Base-by-base conservation (phyloP, 805 yeast species). In the Yamadazyma insecticola region DNA sequence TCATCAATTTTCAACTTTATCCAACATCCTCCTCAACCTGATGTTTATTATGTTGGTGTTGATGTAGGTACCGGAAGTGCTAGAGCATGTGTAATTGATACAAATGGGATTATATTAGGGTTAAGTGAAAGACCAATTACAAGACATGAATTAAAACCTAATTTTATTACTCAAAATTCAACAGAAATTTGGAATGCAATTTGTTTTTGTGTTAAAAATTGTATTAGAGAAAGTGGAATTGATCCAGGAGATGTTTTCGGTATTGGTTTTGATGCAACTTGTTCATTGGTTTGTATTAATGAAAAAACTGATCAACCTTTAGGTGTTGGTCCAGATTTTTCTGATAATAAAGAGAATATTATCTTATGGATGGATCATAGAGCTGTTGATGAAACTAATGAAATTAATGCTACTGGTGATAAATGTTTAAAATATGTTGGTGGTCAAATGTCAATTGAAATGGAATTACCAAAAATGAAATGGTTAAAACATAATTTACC, bases 51-150 rank as follows among this genome's bases (percentile, higher is more conserved):
- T 49, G 74, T 86, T 33, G 96, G 96, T 32, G 88, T 86, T 6
- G 96, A 86, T 51, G 94, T 92, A 16, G 98, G 98, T n/a, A 89
- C 97, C 0, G 98, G 97, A 11, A 84, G 95, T 2, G 97, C 96
- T 5, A 70, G 98, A 42, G 97, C 97, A 4, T 90, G 96, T 48
- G 66, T 92, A 11, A 85, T 90, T 41, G 92, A 89, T 55, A 74
- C 78, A 47, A 65, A 72, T 24, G 97, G 97, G 29, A 78, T 82
- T 26, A 88, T 92, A 32, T 60, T 86, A 29, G 81, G 87, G 0
- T 60, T 88, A 30, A 76, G 89, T 13, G 88, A 89, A 48, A 72
- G 88, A 36, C 83, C 88, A 17, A 84, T 84, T 40, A 73, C 81
- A 35, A 61, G 95, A 61, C 78, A 81, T 57, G 83, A 84, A 60